A percentile compares a stretch with the other conserved stretches of the same genome.
phyloP scores from a whole-genome alignment of 768 basidiomycete species.

The Pleurotus platypus region DNA sequence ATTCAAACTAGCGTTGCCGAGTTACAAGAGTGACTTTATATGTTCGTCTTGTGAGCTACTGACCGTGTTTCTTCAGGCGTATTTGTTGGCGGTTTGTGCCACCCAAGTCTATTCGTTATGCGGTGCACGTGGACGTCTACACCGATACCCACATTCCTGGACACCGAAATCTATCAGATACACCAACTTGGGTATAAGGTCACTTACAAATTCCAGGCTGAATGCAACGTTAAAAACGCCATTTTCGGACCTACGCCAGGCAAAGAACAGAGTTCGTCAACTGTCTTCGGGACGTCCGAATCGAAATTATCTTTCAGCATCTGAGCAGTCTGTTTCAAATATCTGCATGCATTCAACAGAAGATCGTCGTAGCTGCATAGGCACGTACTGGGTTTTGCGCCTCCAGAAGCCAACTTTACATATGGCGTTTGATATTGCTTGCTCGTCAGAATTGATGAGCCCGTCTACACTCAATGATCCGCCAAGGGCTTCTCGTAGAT shows the following conservation, averaged over 20 bases:
- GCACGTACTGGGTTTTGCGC: conserved; percentile 71
- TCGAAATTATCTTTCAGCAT: conserved; percentile 67
- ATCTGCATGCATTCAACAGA: conserved; percentile 35
- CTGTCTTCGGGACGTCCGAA: conserved; percentile 85
- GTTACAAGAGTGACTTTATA: too few relatives aligned
- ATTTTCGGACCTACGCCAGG: conserved; percentile 96
- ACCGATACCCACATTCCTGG: conserved; percentile 84
- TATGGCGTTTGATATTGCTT: conserved; percentile 70
- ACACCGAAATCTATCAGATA: neutral
- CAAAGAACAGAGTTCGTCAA: conserved; percentile 82
- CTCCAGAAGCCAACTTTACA: conserved; percentile 93
- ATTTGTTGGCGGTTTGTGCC: conserved; percentile 85
- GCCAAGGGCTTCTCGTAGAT: conserved; percentile 69
- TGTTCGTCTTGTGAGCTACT: neutral
- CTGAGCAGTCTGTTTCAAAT: conserved; percentile 71
- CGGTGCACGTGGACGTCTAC: conserved; percentile 96
- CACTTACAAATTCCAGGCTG: conserved; percentile 78
- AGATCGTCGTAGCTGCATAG: neutral
- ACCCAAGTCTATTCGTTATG: conserved; percentile 89
- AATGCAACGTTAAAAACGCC: conserved; percentile 83
- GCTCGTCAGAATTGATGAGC: conserved; percentile 59
- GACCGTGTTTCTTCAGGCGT: conserved; percentile 87
- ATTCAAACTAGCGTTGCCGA: conserved; percentile 35
- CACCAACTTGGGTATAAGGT: neutral
- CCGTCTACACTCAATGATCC: conserved; percentile 77